These are phyloP conservation scores for Leccinum fibrillosum DNA, from an alignment of 768 basidiomycete genomes.

Conservation along the genomic window DNA sequence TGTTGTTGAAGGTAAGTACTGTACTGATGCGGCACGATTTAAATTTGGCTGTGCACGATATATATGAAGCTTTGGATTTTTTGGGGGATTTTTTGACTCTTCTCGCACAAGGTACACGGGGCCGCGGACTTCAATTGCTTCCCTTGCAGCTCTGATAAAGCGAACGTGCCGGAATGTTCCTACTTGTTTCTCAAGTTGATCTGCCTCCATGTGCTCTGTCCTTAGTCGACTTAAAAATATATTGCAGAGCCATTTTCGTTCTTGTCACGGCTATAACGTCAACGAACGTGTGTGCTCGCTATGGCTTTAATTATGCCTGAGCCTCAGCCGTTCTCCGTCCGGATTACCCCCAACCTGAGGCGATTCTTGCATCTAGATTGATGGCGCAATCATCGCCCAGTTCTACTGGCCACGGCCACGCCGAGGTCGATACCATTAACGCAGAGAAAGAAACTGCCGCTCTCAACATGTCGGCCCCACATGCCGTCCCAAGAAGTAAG, in stretches of 20 bases:
- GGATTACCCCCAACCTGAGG: neutral
- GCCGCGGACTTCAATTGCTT: too few species aligned
- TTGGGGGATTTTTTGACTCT: neutral
- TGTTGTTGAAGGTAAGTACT: neutral
- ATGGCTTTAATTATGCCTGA: slow-evolving; percentile 4
- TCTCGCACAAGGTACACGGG: neutral
- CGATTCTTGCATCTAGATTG: neutral
- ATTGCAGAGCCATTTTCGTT: neutral
- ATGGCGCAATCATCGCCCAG: slow-evolving; percentile 10
- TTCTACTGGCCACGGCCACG: neutral
- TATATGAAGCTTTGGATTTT: neutral
- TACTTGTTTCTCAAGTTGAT: neutral
- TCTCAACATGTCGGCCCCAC: neutral
- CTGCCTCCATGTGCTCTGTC: neutral
- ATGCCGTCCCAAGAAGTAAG: slow-evolving; percentile 5
- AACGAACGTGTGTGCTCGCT: slow-evolving; percentile 14
- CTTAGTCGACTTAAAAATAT: neutral
- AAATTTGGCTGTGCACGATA: neutral
- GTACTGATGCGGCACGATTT: neutral
- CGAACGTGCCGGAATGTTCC: too few species aligned
- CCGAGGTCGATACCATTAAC: neutral
- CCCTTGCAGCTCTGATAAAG: too few species aligned
- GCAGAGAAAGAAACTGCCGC: slow-evolving; percentile 1
- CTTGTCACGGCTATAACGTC: slow-evolving; percentile 2
- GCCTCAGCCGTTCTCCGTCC: neutral